Percentiles rank a stretch among this genome's conserved stretches.
Evolutionary conservation across 176 grass and related monocot species (phyloP).

Genomic region (Saccharum officinarum): DNA sequence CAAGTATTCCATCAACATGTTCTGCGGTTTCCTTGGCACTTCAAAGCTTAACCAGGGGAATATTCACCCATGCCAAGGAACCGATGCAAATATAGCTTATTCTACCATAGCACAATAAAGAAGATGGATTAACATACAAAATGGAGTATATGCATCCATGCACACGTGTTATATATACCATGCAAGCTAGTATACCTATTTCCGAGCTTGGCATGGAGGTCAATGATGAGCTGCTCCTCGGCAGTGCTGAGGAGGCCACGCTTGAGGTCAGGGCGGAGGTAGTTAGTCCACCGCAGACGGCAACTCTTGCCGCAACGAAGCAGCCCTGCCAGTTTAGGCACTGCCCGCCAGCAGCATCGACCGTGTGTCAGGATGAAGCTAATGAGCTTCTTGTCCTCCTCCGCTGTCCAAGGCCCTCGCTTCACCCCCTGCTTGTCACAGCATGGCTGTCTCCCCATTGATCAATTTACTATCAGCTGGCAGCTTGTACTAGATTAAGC

Average conservation of each 20-base stretch:
- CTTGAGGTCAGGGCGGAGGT: slow-evolving; percentile 80
- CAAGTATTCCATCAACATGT: not conserved
- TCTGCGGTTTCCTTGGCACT: not conserved
- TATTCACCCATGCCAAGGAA: not conserved
- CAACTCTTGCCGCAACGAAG: slow-evolving; percentile 83
- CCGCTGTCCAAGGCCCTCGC: slow-evolving; percentile 69
- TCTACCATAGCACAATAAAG: not conserved
- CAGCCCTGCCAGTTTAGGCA: slow-evolving; percentile 74
- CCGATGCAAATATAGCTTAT: slow-evolving; percentile 4
- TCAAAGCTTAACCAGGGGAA: not conserved
- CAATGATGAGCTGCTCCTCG: slow-evolving; percentile 69
- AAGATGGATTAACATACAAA: slow-evolving; percentile 5
- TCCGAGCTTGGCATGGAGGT: slow-evolving; percentile 76
- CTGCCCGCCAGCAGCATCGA: slow-evolving; percentile 71
- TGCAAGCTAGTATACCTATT: slow-evolving; percentile 43
- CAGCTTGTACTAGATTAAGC: slow-evolving; percentile 13
- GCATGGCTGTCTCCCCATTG: slow-evolving; percentile 78
- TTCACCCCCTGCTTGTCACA: slow-evolving; percentile 75
- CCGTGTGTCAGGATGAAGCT: slow-evolving; percentile 67
- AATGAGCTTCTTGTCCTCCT: slow-evolving; percentile 83
- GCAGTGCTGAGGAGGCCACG: slow-evolving; percentile 61
- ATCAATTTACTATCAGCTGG: slow-evolving; percentile 12
- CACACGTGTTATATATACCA: not conserved
- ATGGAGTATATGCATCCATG: not conserved
- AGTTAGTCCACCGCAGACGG: slow-evolving; percentile 80